Evolutionary conservation across 768 basidiomycete species (phyloP).

Genomic region (Russula ochroleuca): DNA sequence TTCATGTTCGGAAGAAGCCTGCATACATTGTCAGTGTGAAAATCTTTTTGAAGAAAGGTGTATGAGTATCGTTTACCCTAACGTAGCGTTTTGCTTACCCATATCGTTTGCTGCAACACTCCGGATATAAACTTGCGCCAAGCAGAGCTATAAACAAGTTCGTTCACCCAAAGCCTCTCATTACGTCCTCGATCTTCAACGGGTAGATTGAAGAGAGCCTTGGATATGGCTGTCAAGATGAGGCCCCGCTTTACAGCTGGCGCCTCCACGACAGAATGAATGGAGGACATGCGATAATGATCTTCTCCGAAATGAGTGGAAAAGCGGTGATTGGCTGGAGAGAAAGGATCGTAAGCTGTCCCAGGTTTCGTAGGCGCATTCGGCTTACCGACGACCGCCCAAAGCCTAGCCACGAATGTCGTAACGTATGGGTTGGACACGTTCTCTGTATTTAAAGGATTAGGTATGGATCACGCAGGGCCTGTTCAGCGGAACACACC

Average conservation of each 20-base stretch:
- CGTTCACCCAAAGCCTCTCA: constrained; percentile 9
- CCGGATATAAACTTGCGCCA: constrained; percentile 16
- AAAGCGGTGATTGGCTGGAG: constrained; percentile 17
- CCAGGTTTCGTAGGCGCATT: background rate
- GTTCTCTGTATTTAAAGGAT: background rate
- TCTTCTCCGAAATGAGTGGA: constrained; percentile 14
- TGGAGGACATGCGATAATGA: constrained; percentile 6
- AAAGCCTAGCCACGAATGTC: constrained; percentile 3
- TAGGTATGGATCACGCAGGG: background rate
- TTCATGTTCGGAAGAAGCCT: background rate
- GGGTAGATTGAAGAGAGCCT: constrained; percentile 13
- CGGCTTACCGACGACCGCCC: constrained; percentile 12
- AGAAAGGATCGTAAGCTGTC: background rate
- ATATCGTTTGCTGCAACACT: background rate
- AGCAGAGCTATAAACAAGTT: background rate
- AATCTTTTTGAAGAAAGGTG: background rate
- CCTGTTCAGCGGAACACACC: background rate
- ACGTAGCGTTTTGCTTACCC: constrained; percentile 1
- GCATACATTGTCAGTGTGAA: constrained; percentile 11
- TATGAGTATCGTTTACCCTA: background rate
- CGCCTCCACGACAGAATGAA: background rate
- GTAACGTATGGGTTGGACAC: background rate
- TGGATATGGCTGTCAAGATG: constrained; percentile 2
- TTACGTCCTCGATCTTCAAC: background rate
- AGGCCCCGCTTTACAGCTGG: background rate